A percentile compares a stretch with the other conserved stretches of the same genome.
Evolutionary conservation across 306 rosid genomes (phyloP).

Genomic region (Prunus persica): Prunus_persica_NCBIv2 NC_034015.1:19199501-19200000

Average conservation of each 20-base stretch:
- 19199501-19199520: constrained; percentile 79
- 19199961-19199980: constrained; percentile 52
- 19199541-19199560: constrained; percentile 75
- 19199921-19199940: constrained; percentile 53
- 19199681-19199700: constrained; percentile 30
- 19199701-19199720: neutral
- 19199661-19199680: constrained; percentile 85
- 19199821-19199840: constrained; percentile 43
- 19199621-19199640: constrained; percentile 60
- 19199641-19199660: constrained; percentile 89
- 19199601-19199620: constrained; percentile 84
- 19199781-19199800: constrained; percentile 71
- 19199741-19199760: constrained; percentile 20
- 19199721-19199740: constrained; percentile 8
- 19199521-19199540: constrained; percentile 71
- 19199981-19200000: constrained; percentile 45
- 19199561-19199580: constrained; percentile 63
- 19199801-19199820: constrained; percentile 62
- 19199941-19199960: constrained; percentile 53
- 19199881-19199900: constrained; percentile 54
- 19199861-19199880: constrained; percentile 71
- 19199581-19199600: constrained; percentile 66
- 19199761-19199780: constrained; percentile 78
- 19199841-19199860: constrained; percentile 75
- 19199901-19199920: constrained; percentile 54